Evolutionary conservation across 805 yeast species (phyloP).

Genomic region (Kazachstania africana): DNA sequence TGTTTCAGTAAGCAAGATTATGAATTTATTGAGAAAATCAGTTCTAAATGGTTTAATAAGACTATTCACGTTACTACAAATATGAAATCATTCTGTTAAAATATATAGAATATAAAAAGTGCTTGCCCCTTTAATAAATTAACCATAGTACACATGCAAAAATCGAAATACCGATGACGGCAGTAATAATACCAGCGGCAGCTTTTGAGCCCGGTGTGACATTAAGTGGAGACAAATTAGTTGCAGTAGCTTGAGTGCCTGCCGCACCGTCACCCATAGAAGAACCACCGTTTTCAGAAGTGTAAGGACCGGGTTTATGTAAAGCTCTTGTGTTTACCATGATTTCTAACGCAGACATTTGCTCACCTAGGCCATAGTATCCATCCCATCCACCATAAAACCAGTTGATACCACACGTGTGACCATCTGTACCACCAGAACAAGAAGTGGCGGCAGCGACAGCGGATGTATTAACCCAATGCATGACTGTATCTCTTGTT

Average conservation of each 20-base stretch:
- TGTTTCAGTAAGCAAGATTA: constrained; percentile 25
- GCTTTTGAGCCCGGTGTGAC: constrained; percentile 41
- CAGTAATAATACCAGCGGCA: constrained; percentile 64
- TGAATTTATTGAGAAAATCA: constrained; percentile 12
- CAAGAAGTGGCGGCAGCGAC: constrained; percentile 72
- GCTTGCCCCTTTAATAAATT: constrained; percentile 15
- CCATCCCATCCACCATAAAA: constrained; percentile 54
- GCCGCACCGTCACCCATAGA: constrained; percentile 59
- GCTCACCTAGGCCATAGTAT: constrained; percentile 78
- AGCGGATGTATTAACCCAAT: constrained; percentile 38
- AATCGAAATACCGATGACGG: constrained; percentile 35
- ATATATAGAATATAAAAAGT: not conserved
- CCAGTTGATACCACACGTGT: constrained; percentile 87
- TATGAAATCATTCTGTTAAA: not conserved
- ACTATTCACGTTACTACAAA: constrained; percentile 2
- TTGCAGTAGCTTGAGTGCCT: constrained; percentile 39
- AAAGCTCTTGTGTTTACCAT: constrained; percentile 32
- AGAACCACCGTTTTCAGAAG: constrained; percentile 55
- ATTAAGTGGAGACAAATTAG: constrained; percentile 29
- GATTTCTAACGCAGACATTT: constrained; percentile 70
- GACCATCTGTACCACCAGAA: constrained; percentile 77
- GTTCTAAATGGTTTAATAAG: constrained; percentile 15
- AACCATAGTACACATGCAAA: constrained; percentile 37
- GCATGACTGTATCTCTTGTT: constrained; percentile 24
- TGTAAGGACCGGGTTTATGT: constrained; percentile 44